These are phyloP conservation scores for Lonicera japonica DNA, from an alignment of 129 eudicot genomes.

Conservation along the genomic window DNA sequence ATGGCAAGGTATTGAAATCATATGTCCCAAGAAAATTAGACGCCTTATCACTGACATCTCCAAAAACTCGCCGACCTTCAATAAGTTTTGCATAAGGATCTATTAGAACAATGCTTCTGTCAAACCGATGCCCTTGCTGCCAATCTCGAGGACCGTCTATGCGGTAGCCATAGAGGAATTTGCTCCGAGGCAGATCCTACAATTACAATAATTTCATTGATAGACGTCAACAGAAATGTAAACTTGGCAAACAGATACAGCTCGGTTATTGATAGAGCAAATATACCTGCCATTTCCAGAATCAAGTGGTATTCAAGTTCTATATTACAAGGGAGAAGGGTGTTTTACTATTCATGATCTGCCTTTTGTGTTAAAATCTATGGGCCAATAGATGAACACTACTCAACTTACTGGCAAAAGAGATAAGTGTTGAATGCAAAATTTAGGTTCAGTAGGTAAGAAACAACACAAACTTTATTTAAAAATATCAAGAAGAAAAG, in stretches of 20 bases:
- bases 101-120: slow-evolving; percentile 51
- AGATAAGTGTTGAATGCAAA: no score
- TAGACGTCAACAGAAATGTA: neutral
- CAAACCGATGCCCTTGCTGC: slow-evolving; percentile 95
- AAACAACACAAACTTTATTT: no score
- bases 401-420: no score
- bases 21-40: slow-evolving; percentile 69
- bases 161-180: slow-evolving; percentile 74
- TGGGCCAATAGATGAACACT: no score
- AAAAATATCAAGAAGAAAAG: neutral
- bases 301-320: neutral
- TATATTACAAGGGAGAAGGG: no score
- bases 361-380: no score
- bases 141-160: slow-evolving; percentile 80
- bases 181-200: slow-evolving; percentile 68
- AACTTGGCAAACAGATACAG: neutral
- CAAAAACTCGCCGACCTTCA: slow-evolving; percentile 83
- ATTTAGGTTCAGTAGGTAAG: no score
- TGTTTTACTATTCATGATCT: no score
- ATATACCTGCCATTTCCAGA: neutral
- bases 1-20: slow-evolving; percentile 69
- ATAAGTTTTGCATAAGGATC: slow-evolving; percentile 90
- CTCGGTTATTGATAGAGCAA: neutral
- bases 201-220: slow-evolving; percentile 1
- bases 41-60: slow-evolving; percentile 53